These are phyloP conservation scores for Podila verticillata DNA, from an alignment of 192 early-diverging fungal genomes.

Conservation along the genomic window DNA sequence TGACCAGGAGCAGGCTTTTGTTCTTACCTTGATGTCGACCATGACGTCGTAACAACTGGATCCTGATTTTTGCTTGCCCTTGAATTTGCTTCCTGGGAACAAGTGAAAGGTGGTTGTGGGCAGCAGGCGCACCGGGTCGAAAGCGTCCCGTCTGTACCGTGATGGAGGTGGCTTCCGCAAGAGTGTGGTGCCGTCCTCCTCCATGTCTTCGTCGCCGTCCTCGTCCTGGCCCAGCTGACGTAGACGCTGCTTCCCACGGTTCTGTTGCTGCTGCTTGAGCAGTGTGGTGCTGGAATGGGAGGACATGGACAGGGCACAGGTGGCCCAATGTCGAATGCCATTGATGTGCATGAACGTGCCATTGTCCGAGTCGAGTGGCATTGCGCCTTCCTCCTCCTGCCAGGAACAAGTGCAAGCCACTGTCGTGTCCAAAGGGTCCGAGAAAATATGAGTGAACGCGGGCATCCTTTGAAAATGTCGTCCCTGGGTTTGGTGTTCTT, in stretches of 20 bases:
- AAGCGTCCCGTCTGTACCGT: neutral
- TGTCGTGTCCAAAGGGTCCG: neutral
- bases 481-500: neutral
- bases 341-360: constrained; percentile 1
- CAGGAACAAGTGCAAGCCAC: neutral
- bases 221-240: neutral
- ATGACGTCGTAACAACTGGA: constrained; percentile 70
- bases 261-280: neutral
- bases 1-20: neutral
- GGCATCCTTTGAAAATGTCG: neutral
- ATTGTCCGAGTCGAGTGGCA: neutral
- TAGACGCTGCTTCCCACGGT: neutral
- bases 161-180: neutral
- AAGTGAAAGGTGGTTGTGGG: constrained; percentile 54
- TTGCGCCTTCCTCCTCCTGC: no score
- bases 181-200: neutral
- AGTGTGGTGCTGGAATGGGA: neutral
- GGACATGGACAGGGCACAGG: neutral
- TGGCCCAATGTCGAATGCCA: neutral
- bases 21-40: constrained; percentile 77
- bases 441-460: neutral
- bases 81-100: constrained; percentile 72
- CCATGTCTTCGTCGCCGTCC: neutral
- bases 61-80: constrained; percentile 72
- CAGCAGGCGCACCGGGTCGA: constrained; percentile 24